Conservation (phyloP, 129 eudicot species). For the Arctium lappa region DNA sequence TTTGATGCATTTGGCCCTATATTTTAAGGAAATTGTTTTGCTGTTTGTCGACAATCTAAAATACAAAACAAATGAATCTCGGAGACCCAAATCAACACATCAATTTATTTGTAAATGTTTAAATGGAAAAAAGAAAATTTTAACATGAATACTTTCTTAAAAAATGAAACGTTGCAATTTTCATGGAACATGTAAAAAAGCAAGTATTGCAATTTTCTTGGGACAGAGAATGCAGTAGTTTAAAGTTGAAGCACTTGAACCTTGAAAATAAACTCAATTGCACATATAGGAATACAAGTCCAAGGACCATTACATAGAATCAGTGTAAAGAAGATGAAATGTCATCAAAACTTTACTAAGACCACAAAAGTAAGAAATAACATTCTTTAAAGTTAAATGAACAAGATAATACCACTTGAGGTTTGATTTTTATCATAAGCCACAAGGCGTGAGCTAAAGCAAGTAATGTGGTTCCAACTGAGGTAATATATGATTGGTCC, state of each 20-base stretch:
- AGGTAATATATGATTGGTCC: slow-evolving; percentile 79
- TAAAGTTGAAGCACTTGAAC: slow-evolving; percentile 30
- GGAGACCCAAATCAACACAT: too few relatives aligned
- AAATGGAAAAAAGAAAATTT: too few relatives aligned
- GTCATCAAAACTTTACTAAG: neutral
- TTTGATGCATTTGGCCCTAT: too few relatives aligned
- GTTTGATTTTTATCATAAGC: slow-evolving; percentile 75
- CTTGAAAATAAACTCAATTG: slow-evolving; percentile 68
- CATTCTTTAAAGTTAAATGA: neutral
- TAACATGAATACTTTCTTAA: too few relatives aligned
- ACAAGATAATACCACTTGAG: slow-evolving; percentile 58
- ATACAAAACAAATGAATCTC: neutral
- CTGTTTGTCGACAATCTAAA: neutral
- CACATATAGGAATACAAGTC: slow-evolving; percentile 79
- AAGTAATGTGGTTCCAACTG: slow-evolving; percentile 65
- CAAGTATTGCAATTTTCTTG: too few relatives aligned
- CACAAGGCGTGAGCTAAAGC: slow-evolving; percentile 71
- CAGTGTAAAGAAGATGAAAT: slow-evolving; percentile 23
- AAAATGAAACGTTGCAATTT: too few relatives aligned
- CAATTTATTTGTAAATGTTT: too few relatives aligned
- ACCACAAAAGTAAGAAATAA: neutral
- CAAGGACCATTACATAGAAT: slow-evolving; percentile 88
- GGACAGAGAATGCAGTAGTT: too few relatives aligned
- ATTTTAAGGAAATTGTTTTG: neutral
- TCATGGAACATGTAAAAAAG: too few relatives aligned